Percentiles rank a stretch among this genome's conserved stretches.
phyloP scores from a whole-genome alignment of 352 stramenopile species.

The Phytophthora sojae region DNA sequence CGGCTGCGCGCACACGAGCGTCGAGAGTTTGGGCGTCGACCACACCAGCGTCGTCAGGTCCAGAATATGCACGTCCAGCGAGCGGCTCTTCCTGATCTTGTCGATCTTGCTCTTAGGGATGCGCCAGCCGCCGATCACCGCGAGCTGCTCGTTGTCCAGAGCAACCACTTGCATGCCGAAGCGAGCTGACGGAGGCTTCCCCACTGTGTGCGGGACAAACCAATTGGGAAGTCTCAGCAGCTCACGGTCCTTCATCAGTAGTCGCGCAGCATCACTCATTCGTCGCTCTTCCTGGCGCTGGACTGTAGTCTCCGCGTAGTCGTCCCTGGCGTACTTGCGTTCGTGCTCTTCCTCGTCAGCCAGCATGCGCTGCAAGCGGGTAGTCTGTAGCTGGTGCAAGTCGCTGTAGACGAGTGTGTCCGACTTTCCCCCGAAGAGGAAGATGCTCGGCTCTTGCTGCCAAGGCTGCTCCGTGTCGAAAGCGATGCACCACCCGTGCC shows the following conservation, averaged over 20 bases:
- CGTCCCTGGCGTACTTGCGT: not conserved
- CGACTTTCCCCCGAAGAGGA: slow-evolving; percentile 73
- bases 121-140: slow-evolving; percentile 44
- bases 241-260: slow-evolving; percentile 24
- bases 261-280: slow-evolving; percentile 16
- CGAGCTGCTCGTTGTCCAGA: slow-evolving; percentile 50
- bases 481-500: slow-evolving; percentile 46
- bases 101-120: slow-evolving; percentile 22
- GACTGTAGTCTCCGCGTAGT: not conserved
- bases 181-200: slow-evolving; percentile 53
- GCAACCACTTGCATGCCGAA: slow-evolving; percentile 61
- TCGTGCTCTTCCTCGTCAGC: slow-evolving; percentile 22
- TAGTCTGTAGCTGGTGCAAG: slow-evolving; percentile 49
- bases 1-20: slow-evolving; percentile 43
- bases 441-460: slow-evolving; percentile 46
- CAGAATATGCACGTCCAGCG: slow-evolving; percentile 57
- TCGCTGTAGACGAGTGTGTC: slow-evolving; percentile 60
- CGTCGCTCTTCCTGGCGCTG: slow-evolving; percentile 3
- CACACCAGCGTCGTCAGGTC: slow-evolving; percentile 58
- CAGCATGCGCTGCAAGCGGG: slow-evolving; percentile 22
- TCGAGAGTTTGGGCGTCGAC: slow-evolving; percentile 54
- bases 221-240: slow-evolving; percentile 34
- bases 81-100: slow-evolving; percentile 15
- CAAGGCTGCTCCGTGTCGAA: slow-evolving; percentile 36
- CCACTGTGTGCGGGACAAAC: slow-evolving; percentile 52